phyloP scores from a whole-genome alignment of 176 grass and related monocot species.

The Oryza nivara region DNA sequence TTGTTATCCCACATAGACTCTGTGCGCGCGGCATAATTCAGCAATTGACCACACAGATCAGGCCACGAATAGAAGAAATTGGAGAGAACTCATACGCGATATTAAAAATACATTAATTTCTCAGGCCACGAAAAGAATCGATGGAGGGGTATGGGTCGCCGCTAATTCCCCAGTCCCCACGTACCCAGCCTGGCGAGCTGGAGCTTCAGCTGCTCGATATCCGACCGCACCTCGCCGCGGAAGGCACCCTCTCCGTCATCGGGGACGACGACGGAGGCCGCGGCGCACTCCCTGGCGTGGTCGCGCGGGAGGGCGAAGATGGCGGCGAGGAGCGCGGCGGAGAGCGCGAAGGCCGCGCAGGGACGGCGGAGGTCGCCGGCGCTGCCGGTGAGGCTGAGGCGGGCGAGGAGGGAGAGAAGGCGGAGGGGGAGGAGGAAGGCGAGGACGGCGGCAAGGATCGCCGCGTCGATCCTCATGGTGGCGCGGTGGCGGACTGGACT shows the following conservation, averaged over 20 bases:
- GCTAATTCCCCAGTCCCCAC: neutral
- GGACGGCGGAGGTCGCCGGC: conserved; percentile 29
- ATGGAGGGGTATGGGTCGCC: neutral
- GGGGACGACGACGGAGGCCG: conserved; percentile 1
- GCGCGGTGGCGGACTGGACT: neutral
- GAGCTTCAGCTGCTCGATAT: conserved; percentile 52
- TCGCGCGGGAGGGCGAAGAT: conserved; percentile 51
- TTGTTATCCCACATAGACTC: conserved; percentile 43
- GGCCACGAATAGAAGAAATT: neutral
- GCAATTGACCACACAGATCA: neutral
- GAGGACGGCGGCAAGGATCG: conserved; percentile 47
- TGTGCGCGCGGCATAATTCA: conserved; percentile 16
- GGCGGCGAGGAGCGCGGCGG: conserved; percentile 40
- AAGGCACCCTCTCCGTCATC: neutral
- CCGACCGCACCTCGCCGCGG: conserved; percentile 23
- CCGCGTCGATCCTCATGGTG: conserved; percentile 35
- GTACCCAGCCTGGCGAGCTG: conserved; percentile 47
- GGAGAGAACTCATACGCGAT: neutral
- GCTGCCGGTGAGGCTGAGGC: conserved; percentile 31
- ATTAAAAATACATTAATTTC: neutral
- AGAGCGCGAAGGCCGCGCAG: conserved; percentile 30
- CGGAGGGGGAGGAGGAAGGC: conserved; percentile 55
- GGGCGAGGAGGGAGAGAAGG: conserved; percentile 42
- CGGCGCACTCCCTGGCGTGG: conserved; percentile 25
- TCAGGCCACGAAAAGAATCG: neutral